Evolutionary conservation across 2,329 filamentous ascomycete genomes (phyloP), one percentile per base, ranked within the genome.

Genomic region (Neofusicoccum umdonicola): DNA sequence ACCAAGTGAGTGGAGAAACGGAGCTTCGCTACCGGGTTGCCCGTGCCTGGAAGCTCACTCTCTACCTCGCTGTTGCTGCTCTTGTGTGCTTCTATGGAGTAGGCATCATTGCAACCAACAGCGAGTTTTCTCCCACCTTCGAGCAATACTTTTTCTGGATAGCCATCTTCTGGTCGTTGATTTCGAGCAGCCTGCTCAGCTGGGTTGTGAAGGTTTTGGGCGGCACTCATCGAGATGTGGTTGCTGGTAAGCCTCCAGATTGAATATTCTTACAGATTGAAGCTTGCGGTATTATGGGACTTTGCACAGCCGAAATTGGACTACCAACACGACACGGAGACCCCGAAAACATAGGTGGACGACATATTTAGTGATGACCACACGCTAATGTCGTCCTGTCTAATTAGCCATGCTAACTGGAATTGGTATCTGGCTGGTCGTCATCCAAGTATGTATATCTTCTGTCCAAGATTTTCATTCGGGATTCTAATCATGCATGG

Each of bases 51-150:
- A 15, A 17, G 11, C 12, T 31, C n/a, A 15, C 42, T 12, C 42
- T 42, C 15, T 22, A 27, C 7, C 7, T 39, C 6, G n/a, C 61
- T 7, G 35, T 39, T 11, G 7, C 17, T 6, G 27, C 47, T n/a
- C 45, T 63, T 7, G 17, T 39, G 8, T 54, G 44, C 13, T 63
- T 63, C 61, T 63, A 63, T 31, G 61, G 45, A 9, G 61, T 63
- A 17, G 48, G 45, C 5, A 63, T 63, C 27, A 63, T 63, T 34
- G 61, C 47, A 4, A 63, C 61, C 4, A 63, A 63, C 47, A 37
- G 47, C 8, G n/a, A 8, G 8, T 56, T 63, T 35, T 19, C 15
- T 15, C 61, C 61, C 3, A 22, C 47, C n/a, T 63, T 63, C 34
- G 17, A 42, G 9, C 8, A 34, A 15, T 63, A 41, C 48, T 63